Evolutionary conservation across 768 basidiomycete species (phyloP), one percentile per base, ranked within the genome.

Genomic region (Amanita rubescens): DNA sequence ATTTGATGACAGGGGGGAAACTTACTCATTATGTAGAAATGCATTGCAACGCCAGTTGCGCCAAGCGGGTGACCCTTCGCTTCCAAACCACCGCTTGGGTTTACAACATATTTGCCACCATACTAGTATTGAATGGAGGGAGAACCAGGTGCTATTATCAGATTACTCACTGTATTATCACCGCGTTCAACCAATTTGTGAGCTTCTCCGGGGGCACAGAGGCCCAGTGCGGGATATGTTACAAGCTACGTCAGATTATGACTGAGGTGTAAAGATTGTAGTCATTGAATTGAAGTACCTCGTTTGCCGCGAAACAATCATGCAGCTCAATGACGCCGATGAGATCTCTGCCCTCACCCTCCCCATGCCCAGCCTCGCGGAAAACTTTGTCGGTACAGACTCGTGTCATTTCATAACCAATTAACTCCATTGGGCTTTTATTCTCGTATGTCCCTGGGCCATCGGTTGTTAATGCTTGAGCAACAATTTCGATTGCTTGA

Each of bases 41-140:
- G 88, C 89, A 90, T 90, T 24, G 85, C 88, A 12, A 91, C 69
- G 1, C 89, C 89, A 15, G 86, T 90, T 1, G 89, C 87, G 35
- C 89, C 88, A 17, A 91, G 75, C 2, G 90, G 90, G 62, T 92
- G 88, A 2, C 90, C 90, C 63, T 91, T 93, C n/a, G 88, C 87
- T 63, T 93, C 87, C 14, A 93, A 75, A 0, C 90, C 90, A 22
- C 90, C 90, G 48, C 84, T 87, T 0, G 90, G 87, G 59, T 93
- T 92, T 33, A 93, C 70, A 15, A 93, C 87, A 47, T 79, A 93
- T 67, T 89, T 88, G 4, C 91, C 90, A 17, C 87, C 90, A 54
- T 89, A 90, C 85, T 88, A 50, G 17, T 14, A 39, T 33, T 30
- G 41, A 43, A 20, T 11, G 24, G 19, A 9, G 11, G 20, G 44